These are phyloP conservation scores for Cladosporium sp. DNA, from an alignment of 2,329 filamentous ascomycete species.

Conservation along the genomic window DNA sequence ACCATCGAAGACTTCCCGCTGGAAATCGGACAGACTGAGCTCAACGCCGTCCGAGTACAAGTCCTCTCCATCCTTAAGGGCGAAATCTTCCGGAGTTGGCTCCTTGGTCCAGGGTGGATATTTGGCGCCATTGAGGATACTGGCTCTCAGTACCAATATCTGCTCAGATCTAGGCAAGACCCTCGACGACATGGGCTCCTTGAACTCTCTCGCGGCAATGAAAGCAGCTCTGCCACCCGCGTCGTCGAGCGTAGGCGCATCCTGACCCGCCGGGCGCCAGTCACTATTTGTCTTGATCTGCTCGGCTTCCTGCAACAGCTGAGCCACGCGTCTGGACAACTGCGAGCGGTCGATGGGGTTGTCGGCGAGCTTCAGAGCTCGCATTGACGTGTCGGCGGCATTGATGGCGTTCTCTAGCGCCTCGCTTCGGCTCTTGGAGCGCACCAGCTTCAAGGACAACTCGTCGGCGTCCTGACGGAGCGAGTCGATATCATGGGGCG, in stretches of 20 bases:
- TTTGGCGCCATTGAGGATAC: constrained; percentile 75
- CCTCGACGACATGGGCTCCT: constrained; percentile 59
- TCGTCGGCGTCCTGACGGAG: constrained; percentile 28
- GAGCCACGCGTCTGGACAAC: constrained; percentile 67
- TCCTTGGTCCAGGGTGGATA: constrained; percentile 82
- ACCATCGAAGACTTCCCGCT: constrained; percentile 72
- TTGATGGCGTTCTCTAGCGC: constrained; percentile 51
- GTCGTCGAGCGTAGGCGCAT: background rate
- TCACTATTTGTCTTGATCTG: constrained; percentile 61
- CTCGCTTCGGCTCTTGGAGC: constrained; percentile 26
- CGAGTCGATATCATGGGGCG: constrained; percentile 24
- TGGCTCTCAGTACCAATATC: constrained; percentile 73
- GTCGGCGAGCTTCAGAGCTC: constrained; percentile 64
- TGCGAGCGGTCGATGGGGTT: constrained; percentile 63
- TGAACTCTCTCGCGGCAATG: constrained; percentile 38
- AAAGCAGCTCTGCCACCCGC: constrained; percentile 13
- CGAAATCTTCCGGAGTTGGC: constrained; percentile 64
- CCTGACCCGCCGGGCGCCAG: constrained; percentile 26
- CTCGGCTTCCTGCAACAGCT: constrained; percentile 72
- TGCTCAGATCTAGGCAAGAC: constrained; percentile 69
- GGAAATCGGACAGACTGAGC: constrained; percentile 71
- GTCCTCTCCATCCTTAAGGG: constrained; percentile 48
- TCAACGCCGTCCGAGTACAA: constrained; percentile 67
- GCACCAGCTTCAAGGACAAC: constrained; percentile 25
- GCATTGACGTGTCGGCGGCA: constrained; percentile 80